Evolutionary conservation across 2,329 filamentous ascomycete species (phyloP), one percentile per base, ranked within the genome.

Genomic region (Colletotrichum sojae): DNA sequence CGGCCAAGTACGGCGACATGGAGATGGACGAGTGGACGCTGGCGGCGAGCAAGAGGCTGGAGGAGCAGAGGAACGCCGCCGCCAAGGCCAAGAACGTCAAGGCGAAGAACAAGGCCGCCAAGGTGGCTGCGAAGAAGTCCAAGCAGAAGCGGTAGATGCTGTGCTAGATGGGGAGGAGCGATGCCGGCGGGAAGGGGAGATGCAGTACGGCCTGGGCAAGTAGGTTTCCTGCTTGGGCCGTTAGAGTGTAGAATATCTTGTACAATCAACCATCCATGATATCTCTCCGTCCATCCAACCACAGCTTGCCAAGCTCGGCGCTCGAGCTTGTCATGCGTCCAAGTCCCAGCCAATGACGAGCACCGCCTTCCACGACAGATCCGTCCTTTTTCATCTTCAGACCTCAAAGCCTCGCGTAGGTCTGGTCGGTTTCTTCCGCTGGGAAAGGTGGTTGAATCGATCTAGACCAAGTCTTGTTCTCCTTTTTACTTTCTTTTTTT

Each of bases 31-130:
- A 75, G 71, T 75, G 74, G 74, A 73, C 74, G 12, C 68, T 70
- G 27, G 71, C 69, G 36, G 74, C 74, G 40, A 62, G 69, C 68
- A 73, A 69, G 61, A 73, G 73, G 40, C 72, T 76, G 6, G 77
- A 78, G 71, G 72, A 72, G 61, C 76, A 75, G 40, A 75, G 48
- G 53, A 68, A 73, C 53, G 73, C 69, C 25, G 73, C 73, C 15
- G 71, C 73, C 12, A 73, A 77, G 71, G 71, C 71, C 55, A 75
- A 74, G 45, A 75, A 71, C 69, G 69, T 73, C 46, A 74, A 79
- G 46, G 78, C 79, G 76, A 79, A 77, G 74, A 76, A 78, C 73
- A 81, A 82, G 76, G 78, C 77, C 13, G 77, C 78, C 5, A 81
- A 78, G 73, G 76, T 77, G 75, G 76, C 56, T 36, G 31, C 31